Percentiles rank a stretch among this genome's conserved stretches.
Conservation (phyloP, 2,329 filamentous ascomycete species). For the Aspergillus fumigatiaffinis region DNA sequence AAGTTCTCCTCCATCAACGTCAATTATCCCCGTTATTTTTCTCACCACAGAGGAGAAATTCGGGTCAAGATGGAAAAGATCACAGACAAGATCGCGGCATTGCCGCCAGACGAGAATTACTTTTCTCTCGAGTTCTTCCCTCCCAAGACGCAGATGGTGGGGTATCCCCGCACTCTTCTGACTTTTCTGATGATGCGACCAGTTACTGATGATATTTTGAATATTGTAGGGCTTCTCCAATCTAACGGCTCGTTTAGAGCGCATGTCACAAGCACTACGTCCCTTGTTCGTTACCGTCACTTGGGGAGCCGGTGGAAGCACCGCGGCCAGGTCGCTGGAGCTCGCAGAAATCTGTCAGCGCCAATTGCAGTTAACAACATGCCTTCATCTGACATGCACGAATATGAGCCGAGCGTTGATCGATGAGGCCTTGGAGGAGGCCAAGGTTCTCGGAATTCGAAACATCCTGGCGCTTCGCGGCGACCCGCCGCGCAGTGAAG, state of each 20-base stretch:
- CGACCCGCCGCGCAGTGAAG: constrained; percentile 82
- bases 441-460: constrained; percentile 82
- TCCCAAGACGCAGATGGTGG: constrained; percentile 85
- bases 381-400: constrained; percentile 92
- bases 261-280: constrained; percentile 87
- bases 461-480: constrained; percentile 92
- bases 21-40: constrained; percentile 14
- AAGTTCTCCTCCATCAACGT: constrained; percentile 15
- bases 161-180: constrained; percentile 27
- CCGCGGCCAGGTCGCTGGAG: constrained; percentile 84
- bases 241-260: constrained; percentile 84
- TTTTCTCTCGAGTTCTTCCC: constrained; percentile 99
- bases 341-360: constrained; percentile 93
- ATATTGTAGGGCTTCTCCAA: constrained; percentile 72
- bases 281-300: constrained; percentile 96
- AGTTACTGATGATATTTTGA: constrained; percentile 20
- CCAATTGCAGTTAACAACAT: constrained; percentile 87
- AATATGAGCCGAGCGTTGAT: constrained; percentile 89
- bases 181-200: constrained; percentile 3
- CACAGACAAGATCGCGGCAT: constrained; percentile 87
- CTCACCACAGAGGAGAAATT: constrained; percentile 4
- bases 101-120: constrained; percentile 77
- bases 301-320: constrained; percentile 95
- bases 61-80: constrained; percentile 69
- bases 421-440: constrained; percentile 84